Evolutionary conservation across 805 yeast species (phyloP), one percentile per base, ranked within the genome.

Genomic region (Myxozyma sirexii): DNA sequence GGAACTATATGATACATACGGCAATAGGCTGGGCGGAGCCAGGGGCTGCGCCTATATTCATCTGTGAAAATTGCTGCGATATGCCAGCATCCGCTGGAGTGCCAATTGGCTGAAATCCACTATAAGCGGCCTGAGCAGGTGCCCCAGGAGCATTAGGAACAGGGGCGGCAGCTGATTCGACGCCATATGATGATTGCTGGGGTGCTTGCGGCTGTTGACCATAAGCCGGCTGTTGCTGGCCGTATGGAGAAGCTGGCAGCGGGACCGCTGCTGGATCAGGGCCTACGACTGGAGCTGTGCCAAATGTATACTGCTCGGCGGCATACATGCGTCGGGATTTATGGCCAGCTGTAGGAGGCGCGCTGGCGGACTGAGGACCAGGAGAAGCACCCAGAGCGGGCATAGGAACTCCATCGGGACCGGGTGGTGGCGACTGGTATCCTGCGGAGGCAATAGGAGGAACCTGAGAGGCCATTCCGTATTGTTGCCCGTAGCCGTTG

Each of bases 261-360:
- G 27, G 51, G 7, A 8, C 35, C 23, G 15, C 29, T 4, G 35
- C 26, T 12, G 46, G 59, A 38, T 54, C 60, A 4, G 26, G 66
- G 41, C 69, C 69, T 31, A 68, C 69, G 12, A 70, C 68, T n/a
- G 69, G 68, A 8, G 67, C 69, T 49, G 64, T 56, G 33, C 66
- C 72, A 57, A 72, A 75, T 49, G 72, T 72, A 67, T 74, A 76
- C 72, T 79, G 83, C 64, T 77, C 79, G 64, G 75, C 73, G 45
- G 84, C 82, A 66, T 81, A 81, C 48, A 74, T 77, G 63, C 84
- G 78, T 64, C 80, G 77, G 5, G 62, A 49, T 41, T 29, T 44
- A 39, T 54, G 62, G 13, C 54, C 44, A 8, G 23, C 41, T 2
- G 54, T 21, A 35, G 43, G 29, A 17, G 39, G 29, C 26, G 27